Base-by-base conservation (phyloP, 768 basidiomycete species). In the Coprinopsis cinerea region DNA sequence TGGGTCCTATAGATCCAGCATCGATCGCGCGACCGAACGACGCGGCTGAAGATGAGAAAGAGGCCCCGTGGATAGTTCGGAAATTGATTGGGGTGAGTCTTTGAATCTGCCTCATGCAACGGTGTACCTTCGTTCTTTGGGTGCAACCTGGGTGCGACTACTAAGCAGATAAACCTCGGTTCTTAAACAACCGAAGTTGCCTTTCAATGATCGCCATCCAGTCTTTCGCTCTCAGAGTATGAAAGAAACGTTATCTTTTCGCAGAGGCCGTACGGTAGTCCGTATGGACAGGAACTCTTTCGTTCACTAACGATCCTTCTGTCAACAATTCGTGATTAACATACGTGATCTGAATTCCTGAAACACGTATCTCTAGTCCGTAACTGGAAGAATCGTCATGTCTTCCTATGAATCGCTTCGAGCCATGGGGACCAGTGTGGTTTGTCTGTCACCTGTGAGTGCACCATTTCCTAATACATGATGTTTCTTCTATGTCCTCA, bases 61-160 rank as follows among this genome's bases (percentile, higher is more conserved):
- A 70, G 5, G 77, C 77, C 14, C 78, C 79, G 53, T 83, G 81
- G 81, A 76, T 82, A 48, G 67, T 84, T 30, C 66, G 82, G 47
- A 83, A 82, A 63, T 72, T 85, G 3, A 78, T 78, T 18, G 82
- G 80, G 53, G 81, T 82, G 62, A 59, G 77, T 71, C n/a, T n/a
- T n/a, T n/a, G n/a, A n/a, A n/a, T n/a, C n/a, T n/a, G n/a, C n/a
- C n/a, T n/a, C n/a, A n/a, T n/a, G n/a, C n/a, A n/a, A n/a, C n/a
- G n/a, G n/a, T n/a, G n/a, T n/a, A n/a, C n/a, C n/a, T n/a, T n/a
- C n/a, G n/a, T n/a, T n/a, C n/a, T n/a, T n/a, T n/a, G n/a, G n/a
- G n/a, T n/a, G n/a, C n/a, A n/a, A n/a, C n/a, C n/a, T n/a, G n/a
- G n/a, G n/a, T n/a, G n/a, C n/a, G n/a, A n/a, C n/a, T n/a, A n/a